Evolutionary conservation across 192 early-diverging fungal genomes (phyloP).

Genomic region (Phycomyces nitens): DNA sequence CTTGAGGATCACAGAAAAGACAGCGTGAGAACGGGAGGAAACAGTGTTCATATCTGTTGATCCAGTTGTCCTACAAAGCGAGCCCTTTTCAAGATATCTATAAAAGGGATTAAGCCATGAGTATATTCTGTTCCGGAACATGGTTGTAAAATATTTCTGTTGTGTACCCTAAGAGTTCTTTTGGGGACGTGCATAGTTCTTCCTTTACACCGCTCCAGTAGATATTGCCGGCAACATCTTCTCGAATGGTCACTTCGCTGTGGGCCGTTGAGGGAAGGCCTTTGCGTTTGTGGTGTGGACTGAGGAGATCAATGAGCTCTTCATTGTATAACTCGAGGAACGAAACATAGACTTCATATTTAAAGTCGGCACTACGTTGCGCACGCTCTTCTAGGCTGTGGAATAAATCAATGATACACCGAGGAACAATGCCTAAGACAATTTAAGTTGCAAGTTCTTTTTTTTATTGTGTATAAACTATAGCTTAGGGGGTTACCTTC

Average conservation of each 20-base stretch:
- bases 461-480: not conserved
- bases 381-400: constrained; percentile 27
- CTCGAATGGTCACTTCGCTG: constrained; percentile 53
- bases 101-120: constrained; percentile 2
- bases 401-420: constrained; percentile 62
- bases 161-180: constrained; percentile 56
- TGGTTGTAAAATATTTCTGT: constrained; percentile 23
- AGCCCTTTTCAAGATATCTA: constrained; percentile 46
- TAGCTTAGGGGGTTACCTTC: constrained; percentile 28
- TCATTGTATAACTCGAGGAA: constrained; percentile 98
- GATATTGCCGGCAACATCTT: constrained; percentile 86
- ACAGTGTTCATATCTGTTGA: constrained; percentile 95
- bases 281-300: constrained; percentile 33
- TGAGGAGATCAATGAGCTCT: constrained; percentile 85
- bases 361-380: constrained; percentile 29
- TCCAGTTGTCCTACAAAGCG: constrained; percentile 64
- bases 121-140: constrained; percentile 7
- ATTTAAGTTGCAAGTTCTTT: not conserved
- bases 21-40: constrained; percentile 93
- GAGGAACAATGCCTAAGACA: constrained; percentile 63
- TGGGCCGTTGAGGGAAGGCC: constrained; percentile 11
- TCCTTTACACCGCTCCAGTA: constrained; percentile 82
- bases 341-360: constrained; percentile 63
- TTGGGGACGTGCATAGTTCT: constrained; percentile 61
- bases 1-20: constrained; percentile 85